These are phyloP conservation scores for Schizothecium vesticola DNA, from an alignment of 495 filamentous ascomycete species.

Conservation along the genomic window DNA sequence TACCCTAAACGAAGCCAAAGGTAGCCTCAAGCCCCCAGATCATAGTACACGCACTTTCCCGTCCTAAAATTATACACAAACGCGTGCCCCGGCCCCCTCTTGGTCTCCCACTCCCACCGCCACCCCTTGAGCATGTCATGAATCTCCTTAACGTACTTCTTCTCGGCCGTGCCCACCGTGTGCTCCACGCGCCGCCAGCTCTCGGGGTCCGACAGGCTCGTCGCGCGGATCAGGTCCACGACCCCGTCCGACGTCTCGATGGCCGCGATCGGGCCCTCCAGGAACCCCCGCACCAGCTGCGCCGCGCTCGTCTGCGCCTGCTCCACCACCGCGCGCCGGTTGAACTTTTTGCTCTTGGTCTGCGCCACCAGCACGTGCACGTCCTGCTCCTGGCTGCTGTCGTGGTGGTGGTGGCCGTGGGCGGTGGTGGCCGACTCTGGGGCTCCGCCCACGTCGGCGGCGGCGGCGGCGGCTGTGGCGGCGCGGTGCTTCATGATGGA, in stretches of 20 bases:
- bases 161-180: conserved; percentile 66
- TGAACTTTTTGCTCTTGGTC: conserved; percentile 84
- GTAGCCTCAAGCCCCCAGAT: conserved; percentile 46
- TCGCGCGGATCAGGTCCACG: conserved; percentile 71
- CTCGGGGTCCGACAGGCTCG: conserved; percentile 73
- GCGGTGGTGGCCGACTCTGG: conserved; percentile 4
- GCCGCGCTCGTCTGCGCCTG: conserved; percentile 62
- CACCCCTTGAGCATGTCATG: conserved; percentile 66
- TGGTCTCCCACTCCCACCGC: conserved; percentile 53
- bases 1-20: too few relatives aligned
- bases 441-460: conserved; percentile 8
- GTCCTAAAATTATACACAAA: conserved; percentile 82
- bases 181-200: conserved; percentile 83
- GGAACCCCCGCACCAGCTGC: conserved; percentile 57
- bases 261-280: conserved; percentile 74
- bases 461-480: conserved; percentile 7
- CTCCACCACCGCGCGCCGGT: conserved; percentile 78
- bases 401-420: conserved; percentile 2
- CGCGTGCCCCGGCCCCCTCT: conserved; percentile 52
- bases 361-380: conserved; percentile 78
- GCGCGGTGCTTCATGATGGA: conserved; percentile 28
- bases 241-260: conserved; percentile 84
- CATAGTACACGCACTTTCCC: conserved; percentile 69
- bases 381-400: conserved; percentile 55
- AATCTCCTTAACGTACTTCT: conserved; percentile 80